A percentile compares a stretch with the other conserved stretches of the same genome.
These are phyloP conservation scores for Hypholoma fasciculare DNA, from an alignment of 768 basidiomycete genomes.

Conservation along the genomic window DNA sequence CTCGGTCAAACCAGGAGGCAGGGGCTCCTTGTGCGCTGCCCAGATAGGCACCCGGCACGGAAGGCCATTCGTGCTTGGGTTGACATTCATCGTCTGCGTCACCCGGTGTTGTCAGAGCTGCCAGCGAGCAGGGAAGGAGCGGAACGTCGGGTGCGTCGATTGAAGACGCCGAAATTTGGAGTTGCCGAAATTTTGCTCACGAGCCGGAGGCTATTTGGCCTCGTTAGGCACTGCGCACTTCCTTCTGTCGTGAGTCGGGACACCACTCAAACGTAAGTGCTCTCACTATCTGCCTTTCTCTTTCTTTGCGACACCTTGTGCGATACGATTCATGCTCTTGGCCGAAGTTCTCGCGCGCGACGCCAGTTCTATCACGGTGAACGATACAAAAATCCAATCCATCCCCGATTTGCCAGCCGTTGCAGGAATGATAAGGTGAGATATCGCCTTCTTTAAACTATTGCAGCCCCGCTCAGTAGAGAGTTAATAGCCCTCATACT, in stretches of 20 bases:
- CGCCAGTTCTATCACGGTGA: background rate
- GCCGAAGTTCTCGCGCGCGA: constrained; percentile 3
- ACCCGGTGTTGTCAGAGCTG: constrained; percentile 10
- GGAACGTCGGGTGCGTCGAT: constrained; percentile 2
- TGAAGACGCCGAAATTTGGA: constrained; percentile 1
- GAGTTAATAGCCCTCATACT: background rate
- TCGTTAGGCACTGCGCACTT: background rate
- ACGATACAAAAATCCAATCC: background rate
- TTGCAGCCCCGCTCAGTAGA: background rate
- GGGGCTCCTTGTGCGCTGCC: constrained; percentile 83
- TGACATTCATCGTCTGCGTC: constrained; percentile 19
- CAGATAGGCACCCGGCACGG: constrained; percentile 71
- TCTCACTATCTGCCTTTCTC: background rate
- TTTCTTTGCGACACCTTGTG: background rate
- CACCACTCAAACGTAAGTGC: background rate
- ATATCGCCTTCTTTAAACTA: background rate
- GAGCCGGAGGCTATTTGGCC: constrained; percentile 5
- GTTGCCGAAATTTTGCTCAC: constrained; percentile 19
- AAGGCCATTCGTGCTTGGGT: constrained; percentile 31
- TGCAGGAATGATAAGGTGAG: background rate
- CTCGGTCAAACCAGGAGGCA: constrained; percentile 81
- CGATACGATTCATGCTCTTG: background rate
- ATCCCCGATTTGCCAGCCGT: background rate
- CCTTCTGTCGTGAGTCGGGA: background rate
- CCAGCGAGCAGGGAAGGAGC: constrained; percentile 12